Base-by-base conservation (phyloP, 768 basidiomycete species). In the Leucocoprinus sp. region DNA sequence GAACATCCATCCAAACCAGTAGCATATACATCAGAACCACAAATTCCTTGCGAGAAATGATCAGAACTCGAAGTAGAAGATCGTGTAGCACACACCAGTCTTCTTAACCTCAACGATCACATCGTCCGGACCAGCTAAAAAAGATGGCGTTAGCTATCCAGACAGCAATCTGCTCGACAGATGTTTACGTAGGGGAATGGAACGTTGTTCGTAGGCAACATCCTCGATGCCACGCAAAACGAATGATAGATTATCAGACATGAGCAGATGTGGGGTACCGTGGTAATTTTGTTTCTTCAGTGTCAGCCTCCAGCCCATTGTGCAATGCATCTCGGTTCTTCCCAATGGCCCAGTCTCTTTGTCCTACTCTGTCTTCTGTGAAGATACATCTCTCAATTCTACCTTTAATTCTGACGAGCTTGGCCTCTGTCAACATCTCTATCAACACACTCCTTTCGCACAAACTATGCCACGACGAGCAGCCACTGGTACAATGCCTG, bases 51-150 rank as follows among this genome's bases (percentile, higher is more conserved):
- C 31, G 41, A 19, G 33, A 48, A 17, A 49, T 54, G 27, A 50
- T 29, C 26, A 17, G 17, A 19, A 26, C 11, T 23, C 22, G 18
- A 26, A 18, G 24, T 37, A 43, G 43, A 34, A 11, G 46, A 21
- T 31, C 31, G 29, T 3, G 34, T 19, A 21, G 18, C 55, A 17
- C 73, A 49, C 49, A 82, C 89, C 92, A 14, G 93, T 95, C 68
- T 93, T 93, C 68, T 90, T 92, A 33, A 97, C 84, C 55, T 85
- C 72, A 26, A 98, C 79, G 17, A 97, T 78, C 33, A 92, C 90
- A 52, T 96, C 85, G 57, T 83, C 69, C 44, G 74, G 74, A 15
- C 73, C 69, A 50, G 86, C 84, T 85, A 56, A 40, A 37, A 26
- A 22, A 39, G n/a, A 26, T 23, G n/a, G 4, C n/a, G 22, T 41